These are phyloP conservation scores for Cryptosporidium meleagridis DNA, from an alignment of 169 alveolate genomes.

Conservation along the genomic window DNA sequence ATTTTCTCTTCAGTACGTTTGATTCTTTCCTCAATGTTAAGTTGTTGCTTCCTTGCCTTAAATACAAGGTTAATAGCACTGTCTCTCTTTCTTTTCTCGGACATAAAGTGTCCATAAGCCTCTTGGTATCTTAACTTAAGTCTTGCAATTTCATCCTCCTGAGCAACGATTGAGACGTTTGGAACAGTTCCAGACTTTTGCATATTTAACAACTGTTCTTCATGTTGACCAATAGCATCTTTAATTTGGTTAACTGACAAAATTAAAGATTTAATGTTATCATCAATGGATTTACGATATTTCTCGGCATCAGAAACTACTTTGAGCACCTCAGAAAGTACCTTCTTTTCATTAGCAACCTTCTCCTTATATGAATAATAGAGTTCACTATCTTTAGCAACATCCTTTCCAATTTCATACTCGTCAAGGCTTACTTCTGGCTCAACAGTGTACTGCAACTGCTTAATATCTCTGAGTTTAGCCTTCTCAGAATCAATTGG, in stretches of 20 bases:
- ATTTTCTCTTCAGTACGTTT: constrained; percentile 65
- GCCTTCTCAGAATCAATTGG: constrained; percentile 35
- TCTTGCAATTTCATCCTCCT: constrained; percentile 65
- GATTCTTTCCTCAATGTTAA: constrained; percentile 63
- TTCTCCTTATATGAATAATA: constrained; percentile 48
- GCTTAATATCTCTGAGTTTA: constrained; percentile 41
- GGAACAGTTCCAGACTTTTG: constrained; percentile 55
- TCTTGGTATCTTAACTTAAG: constrained; percentile 51
- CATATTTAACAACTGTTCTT: constrained; percentile 39
- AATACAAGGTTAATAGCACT: constrained; percentile 32
- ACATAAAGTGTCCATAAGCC: constrained; percentile 59
- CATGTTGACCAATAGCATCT: constrained; percentile 23
- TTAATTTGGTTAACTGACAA: constrained; percentile 63
- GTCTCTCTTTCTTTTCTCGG: constrained; percentile 66
- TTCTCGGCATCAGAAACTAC: constrained; percentile 61
- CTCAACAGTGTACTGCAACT: constrained; percentile 38
- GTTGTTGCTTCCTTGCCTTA: constrained; percentile 48
- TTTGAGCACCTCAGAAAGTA: constrained; percentile 34
- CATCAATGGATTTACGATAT: constrained; percentile 40
- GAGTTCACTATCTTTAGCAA: constrained; percentile 33
- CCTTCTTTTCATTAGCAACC: constrained; percentile 49
- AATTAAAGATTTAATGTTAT: constrained; percentile 30
- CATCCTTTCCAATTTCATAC: constrained; percentile 60
- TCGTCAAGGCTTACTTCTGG: constrained; percentile 70
- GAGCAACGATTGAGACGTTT: constrained; percentile 59